Conservation (phyloP, 176 grass and related monocot genomes). For the Cocos nucifera region DNA sequence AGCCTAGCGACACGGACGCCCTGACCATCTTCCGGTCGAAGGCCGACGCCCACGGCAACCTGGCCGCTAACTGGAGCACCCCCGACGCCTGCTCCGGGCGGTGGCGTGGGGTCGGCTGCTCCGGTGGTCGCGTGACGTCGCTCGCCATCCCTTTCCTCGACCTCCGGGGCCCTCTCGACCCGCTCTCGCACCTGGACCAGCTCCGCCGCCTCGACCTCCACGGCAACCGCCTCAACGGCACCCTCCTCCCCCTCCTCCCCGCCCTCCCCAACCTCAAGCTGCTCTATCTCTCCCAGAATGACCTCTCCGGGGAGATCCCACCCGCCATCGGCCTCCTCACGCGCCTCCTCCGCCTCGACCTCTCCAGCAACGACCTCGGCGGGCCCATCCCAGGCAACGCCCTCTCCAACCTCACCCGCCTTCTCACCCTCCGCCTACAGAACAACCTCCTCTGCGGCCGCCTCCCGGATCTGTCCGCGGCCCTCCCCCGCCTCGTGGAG, state of each 20-base stretch:
- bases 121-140: constrained; percentile 41
- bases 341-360: constrained; percentile 36
- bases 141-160: constrained; percentile 51
- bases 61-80: constrained; percentile 52
- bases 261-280: constrained; percentile 49
- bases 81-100: constrained; percentile 46
- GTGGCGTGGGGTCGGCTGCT: constrained; percentile 50
- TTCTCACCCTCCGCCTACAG: constrained; percentile 57
- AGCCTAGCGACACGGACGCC: constrained; percentile 53
- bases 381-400: constrained; percentile 36
- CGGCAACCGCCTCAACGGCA: constrained; percentile 73
- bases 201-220: constrained; percentile 64
- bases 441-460: constrained; percentile 61
- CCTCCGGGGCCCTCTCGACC: constrained; percentile 54
- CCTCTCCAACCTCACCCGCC: constrained; percentile 30
- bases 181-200: constrained; percentile 54
- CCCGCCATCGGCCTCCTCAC: constrained; percentile 14
- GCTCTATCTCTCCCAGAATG: constrained; percentile 66
- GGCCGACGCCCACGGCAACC: constrained; percentile 66
- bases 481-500: constrained; percentile 35
- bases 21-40: constrained; percentile 50
- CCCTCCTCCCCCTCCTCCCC: constrained; percentile 44
- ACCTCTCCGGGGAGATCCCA: constrained; percentile 45
- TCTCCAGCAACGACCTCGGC: constrained; percentile 51
- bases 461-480: constrained; percentile 35